A percentile compares a stretch with the other conserved stretches of the same genome.
Evolutionary conservation across 306 rosid species (phyloP).

Genomic region (cucumber (Cucumis sativus)): Cucumber_9930_V3 NC_026659.2:614001-614500

Average conservation of each 20-base stretch:
- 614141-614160: constrained; percentile 46
- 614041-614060: constrained; percentile 53
- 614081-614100: constrained; percentile 37
- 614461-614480: constrained; percentile 50
- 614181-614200: constrained; percentile 56
- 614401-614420: constrained; percentile 60
- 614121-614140: constrained; percentile 63
- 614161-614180: constrained; percentile 47
- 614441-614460: constrained; percentile 80
- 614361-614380: background rate
- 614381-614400: constrained; percentile 55
- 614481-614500: background rate
- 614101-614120: constrained; percentile 51
- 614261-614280: background rate
- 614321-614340: background rate
- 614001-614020: constrained; percentile 61
- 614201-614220: constrained; percentile 50
- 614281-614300: background rate
- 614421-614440: constrained; percentile 49
- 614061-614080: constrained; percentile 35
- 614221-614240: background rate
- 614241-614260: background rate
- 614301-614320: background rate
- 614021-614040: constrained; percentile 65
- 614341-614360: background rate